These are phyloP conservation scores for Corynespora cassiicola DNA, from an alignment of 2,329 filamentous ascomycete species.

Conservation along the genomic window DNA sequence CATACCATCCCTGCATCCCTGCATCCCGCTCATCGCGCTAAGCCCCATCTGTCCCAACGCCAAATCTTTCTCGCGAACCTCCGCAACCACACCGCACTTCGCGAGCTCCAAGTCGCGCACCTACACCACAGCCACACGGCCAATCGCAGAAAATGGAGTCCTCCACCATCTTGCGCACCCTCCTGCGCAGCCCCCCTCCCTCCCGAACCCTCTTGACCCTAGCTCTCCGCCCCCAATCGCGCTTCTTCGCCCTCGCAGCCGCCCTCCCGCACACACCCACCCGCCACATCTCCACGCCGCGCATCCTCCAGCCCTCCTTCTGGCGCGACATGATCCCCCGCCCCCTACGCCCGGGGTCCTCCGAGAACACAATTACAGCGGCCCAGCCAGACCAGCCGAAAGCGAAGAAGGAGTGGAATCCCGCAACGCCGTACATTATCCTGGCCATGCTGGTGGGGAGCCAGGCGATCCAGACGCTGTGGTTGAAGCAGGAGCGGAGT, in stretches of 20 bases:
- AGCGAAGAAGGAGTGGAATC: constrained; percentile 52
- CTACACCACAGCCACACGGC: too few relatives aligned
- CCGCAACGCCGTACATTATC: constrained; percentile 71
- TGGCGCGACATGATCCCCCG: constrained; percentile 47
- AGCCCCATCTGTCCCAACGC: constrained; percentile 5
- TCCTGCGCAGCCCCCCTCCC: constrained; percentile 32
- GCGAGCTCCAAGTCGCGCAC: background rate
- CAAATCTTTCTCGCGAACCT: constrained; percentile 17
- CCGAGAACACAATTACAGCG: constrained; percentile 2
- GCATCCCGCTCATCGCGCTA: constrained; percentile 4
- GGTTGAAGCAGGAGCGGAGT: constrained; percentile 75
- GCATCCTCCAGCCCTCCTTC: constrained; percentile 44
- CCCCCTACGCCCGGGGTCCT: constrained; percentile 23
- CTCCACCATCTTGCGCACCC: constrained; percentile 26
- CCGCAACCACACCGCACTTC: background rate
- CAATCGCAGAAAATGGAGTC: constrained; percentile 31
- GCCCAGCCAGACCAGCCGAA: too few relatives aligned
- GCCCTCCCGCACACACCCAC: constrained; percentile 17
- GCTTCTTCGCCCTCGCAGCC: constrained; percentile 28
- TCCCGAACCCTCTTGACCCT: constrained; percentile 24
- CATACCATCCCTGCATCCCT: too few relatives aligned
- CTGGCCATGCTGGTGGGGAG: constrained; percentile 83
- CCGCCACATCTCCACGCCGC: constrained; percentile 38
- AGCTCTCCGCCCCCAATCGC: constrained; percentile 24
- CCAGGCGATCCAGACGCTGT: constrained; percentile 92